Evolutionary conservation across 2,329 filamentous ascomycete species (phyloP).

Genomic region (Pestalotiopsis sp.): DNA sequence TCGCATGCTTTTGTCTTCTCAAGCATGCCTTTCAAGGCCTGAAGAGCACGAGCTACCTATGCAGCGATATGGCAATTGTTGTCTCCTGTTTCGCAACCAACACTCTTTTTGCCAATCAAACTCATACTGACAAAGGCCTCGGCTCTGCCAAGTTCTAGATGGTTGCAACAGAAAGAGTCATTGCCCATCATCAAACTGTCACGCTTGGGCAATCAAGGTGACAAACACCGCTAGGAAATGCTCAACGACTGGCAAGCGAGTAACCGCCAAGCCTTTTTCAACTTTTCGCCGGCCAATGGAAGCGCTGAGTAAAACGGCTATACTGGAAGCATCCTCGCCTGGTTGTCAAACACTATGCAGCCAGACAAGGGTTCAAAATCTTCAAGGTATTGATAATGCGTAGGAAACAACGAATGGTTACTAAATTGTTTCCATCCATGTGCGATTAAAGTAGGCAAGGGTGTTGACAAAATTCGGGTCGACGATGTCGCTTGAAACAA

Average conservation of each 20-base stretch:
- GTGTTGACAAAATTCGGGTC: not conserved
- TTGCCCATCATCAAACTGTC: not conserved
- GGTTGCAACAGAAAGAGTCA: not conserved
- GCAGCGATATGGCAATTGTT: not conserved
- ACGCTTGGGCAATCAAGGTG: not conserved
- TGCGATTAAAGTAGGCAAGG: not conserved
- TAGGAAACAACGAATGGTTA: not conserved
- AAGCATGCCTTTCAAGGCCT: not conserved
- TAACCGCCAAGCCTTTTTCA: not conserved
- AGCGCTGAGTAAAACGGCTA: not conserved
- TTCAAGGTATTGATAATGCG: not conserved
- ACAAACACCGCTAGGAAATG: not conserved
- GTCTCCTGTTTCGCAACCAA: not conserved
- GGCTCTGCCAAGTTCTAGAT: not conserved
- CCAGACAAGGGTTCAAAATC: not conserved
- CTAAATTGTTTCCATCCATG: too few species aligned
- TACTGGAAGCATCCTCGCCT: not conserved
- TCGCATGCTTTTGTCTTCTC: not conserved
- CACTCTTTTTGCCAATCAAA: not conserved
- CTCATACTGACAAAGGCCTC: not conserved
- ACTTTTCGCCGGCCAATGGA: not conserved
- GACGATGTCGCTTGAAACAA: not conserved
- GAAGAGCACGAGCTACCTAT: not conserved
- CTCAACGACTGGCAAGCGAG: not conserved
- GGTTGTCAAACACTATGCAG: not conserved